Base-by-base conservation (phyloP, 306 rosid genomes). In the Canavalia gladiata region DNA sequence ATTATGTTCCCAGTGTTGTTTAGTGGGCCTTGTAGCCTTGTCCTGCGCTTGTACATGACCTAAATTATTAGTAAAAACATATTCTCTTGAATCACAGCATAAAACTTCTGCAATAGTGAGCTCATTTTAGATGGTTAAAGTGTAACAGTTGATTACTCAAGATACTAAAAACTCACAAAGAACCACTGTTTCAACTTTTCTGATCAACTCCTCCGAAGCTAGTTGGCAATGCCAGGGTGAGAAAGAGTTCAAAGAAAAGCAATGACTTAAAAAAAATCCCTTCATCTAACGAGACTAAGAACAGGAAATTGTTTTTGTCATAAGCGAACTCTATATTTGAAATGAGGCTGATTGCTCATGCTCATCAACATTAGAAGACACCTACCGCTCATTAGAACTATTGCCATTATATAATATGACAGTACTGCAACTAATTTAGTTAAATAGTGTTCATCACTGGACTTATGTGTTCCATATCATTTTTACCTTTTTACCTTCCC, bases 301-400 rank as follows among this genome's bases (percentile, higher is more conserved):
- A 28, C 34, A 25, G 13, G 54, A 73, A 67, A 7, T 39, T 49
- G 35, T 39, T 74, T 63, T 50, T 42, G 45, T 78, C 80, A 76
- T 3, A 65, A 49, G 43, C 78, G 34, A 42, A 55, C 69, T 49
- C 47, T 54, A 9, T 30, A 64, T 60, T 57, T 46, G 31, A 9
- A 18, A 74, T 9, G 11, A 39, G 59, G 28, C 41, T 39, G 25
- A 11, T 60, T 37, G 52, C 31, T 30, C 43, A 58, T 10, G 63
- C 9, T 58, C 35, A 74, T 58, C 76, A 41, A 45, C 55, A 35
- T 25, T 71, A 28, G 12, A 47, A 35, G 30, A 63, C 33, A 35
- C 59, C 66, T 18, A 58, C 31, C 39, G 57, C 64, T 39, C 35
- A 67, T 52, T 34, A 28, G 46, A 64, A 35, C 73, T 3, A 18